Base-by-base conservation (phyloP, 441 rosid species). In the Populus trichocarpa region DNA sequence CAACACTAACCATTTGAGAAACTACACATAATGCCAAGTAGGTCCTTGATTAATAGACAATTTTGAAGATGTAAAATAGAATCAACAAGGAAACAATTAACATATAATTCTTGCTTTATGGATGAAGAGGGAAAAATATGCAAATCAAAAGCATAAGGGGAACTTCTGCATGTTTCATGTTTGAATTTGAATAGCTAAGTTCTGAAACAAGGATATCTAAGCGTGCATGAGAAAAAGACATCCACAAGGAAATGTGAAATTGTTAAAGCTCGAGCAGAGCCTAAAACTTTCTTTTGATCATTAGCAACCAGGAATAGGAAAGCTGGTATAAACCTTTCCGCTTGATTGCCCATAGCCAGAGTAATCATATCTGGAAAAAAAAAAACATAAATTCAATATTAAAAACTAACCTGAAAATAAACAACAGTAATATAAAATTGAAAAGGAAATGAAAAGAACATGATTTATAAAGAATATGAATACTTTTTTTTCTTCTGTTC, bases 291-390 rank as follows among this genome's bases (percentile, higher is more conserved):
- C 16, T 46, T 26, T 22, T 3, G 36, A 20, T 65, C 70, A 74
- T 71, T 77, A 71, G 32, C 70, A 83, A 81, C 42, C 57, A 38
- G 38, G 79, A 78, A 75, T 9, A 25, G 61, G 53, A 72, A 79
- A 81, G 73, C 72, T 16, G 70, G 46, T 14, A 98, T 74, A 38
- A 59, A 95, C 99, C 99, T 95, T 95, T 77, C 99, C 99, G 57
- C 89, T 81, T 28, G 99, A 95, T 63, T 86, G 96, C 13, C 99
- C 98, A 23, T 95, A 93, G 23, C 99, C 98, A 18, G 98, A 92
- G 84, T 95, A 95, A 85, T 95, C 99, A 74, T 95, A 92, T 85
- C 99, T 95, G 38, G 73, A 77, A 75, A 75, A 70, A 32, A 73
- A 30, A 30, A 18, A 69, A 69, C 36, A 20, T 14, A 22, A 16